These are phyloP conservation scores for Globisporangium splendens DNA, from an alignment of 352 stramenopile genomes.

Conservation along the genomic window DNA sequence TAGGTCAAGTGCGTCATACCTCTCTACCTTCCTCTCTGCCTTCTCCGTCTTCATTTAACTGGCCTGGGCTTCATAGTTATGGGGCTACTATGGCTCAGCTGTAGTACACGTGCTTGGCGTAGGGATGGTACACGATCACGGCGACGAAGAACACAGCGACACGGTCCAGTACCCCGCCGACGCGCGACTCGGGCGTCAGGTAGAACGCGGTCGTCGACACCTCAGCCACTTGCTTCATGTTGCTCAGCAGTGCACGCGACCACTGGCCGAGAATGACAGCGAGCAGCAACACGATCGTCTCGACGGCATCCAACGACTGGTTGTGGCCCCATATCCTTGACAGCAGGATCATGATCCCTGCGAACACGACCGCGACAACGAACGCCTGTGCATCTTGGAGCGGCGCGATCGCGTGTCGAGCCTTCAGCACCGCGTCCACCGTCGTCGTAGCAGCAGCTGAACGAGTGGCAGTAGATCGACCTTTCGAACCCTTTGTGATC, in stretches of 20 bases:
- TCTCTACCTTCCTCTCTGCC: background rate
- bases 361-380: conserved; percentile 26
- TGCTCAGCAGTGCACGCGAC: conserved; percentile 30
- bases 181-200: conserved; percentile 22
- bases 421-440: conserved; percentile 17
- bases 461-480: conserved; percentile 3
- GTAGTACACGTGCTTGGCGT: conserved; percentile 33
- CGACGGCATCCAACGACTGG: conserved; percentile 21
- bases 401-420: conserved; percentile 10
- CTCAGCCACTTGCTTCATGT: conserved; percentile 39
- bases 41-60: too few relatives aligned
- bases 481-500: too few relatives aligned
- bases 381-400: conserved; percentile 27
- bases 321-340: conserved; percentile 21
- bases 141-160: conserved; percentile 41
- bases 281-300: conserved; percentile 40
- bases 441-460: conserved; percentile 21
- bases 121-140: conserved; percentile 47
- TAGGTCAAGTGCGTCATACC: background rate
- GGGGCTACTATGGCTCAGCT: background rate
- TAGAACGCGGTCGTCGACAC: conserved; percentile 46
- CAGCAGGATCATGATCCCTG: conserved; percentile 28
- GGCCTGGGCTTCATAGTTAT: too few relatives aligned
- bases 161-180: conserved; percentile 39
- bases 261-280: conserved; percentile 37